Percentiles rank a stretch among this genome's conserved stretches.
Evolutionary conservation across 176 grass and related monocot species (phyloP).

Genomic region (Bothriochloa decipiens): DNA sequence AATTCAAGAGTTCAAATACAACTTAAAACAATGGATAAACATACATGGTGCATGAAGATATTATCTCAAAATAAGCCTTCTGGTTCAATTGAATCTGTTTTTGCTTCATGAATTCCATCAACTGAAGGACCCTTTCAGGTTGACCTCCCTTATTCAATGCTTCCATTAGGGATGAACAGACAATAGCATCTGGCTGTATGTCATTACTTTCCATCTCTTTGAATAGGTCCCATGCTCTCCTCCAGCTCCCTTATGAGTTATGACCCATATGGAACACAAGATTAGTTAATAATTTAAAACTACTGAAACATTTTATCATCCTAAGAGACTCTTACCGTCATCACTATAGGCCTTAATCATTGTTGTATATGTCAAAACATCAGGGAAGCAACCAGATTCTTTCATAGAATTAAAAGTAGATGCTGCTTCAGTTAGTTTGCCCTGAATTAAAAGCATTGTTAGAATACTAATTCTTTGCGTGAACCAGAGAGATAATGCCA

Average conservation of each 20-base stretch:
- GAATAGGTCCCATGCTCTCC: constrained; percentile 71
- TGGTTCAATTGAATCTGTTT: constrained; percentile 71
- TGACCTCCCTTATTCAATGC: constrained; percentile 74
- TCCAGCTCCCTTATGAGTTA: constrained; percentile 76
- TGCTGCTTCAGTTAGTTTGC: constrained; percentile 75
- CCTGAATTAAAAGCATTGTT: constrained; percentile 63
- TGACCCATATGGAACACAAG: constrained; percentile 50
- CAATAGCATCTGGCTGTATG: constrained; percentile 68
- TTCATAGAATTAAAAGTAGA: constrained; percentile 81
- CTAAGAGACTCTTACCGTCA: constrained; percentile 63
- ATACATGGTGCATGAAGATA: constrained; percentile 91
- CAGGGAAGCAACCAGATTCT: constrained; percentile 65
- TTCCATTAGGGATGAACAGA: constrained; percentile 83
- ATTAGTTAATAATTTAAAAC: constrained; percentile 39
- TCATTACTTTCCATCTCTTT: constrained; percentile 74
- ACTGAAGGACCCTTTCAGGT: constrained; percentile 70
- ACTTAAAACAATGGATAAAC: constrained; percentile 45
- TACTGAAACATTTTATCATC: constrained; percentile 14
- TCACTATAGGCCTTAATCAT: constrained; percentile 78
- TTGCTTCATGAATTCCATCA: constrained; percentile 78
- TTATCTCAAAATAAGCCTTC: constrained; percentile 77
- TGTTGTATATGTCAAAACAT: constrained; percentile 96
- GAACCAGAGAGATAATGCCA: constrained; percentile 33
- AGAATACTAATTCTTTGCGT: constrained; percentile 28
- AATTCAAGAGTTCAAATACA: constrained; percentile 22